Evolutionary conservation across 306 rosid species (phyloP), one percentile per base, ranked within the genome.

Genomic region (Delonix regia): DNA sequence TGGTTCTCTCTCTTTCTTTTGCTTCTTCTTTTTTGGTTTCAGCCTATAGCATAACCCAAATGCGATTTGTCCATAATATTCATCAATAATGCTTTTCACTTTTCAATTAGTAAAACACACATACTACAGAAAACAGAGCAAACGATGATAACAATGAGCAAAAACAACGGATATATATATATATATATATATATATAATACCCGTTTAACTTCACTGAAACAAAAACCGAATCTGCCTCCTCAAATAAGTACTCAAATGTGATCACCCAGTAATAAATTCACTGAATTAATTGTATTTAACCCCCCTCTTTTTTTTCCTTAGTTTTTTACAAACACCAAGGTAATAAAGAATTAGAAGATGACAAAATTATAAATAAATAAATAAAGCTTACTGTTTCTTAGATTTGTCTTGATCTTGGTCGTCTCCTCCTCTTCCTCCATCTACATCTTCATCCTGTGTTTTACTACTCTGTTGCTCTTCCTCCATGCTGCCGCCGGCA

Each of bases 1-100:
- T 24, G 97, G 88, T 15, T 87, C 94, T 71, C 87, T 83, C 85
- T 81, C 84, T 89, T 82, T 89, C 82, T 88, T 92, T 21, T 84
- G 90, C 45, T 87, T 88, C 90, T 91, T 95, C 96, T 90, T 94
- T 56, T 85, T 95, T 22, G 88, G 85, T 49, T 89, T 91, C 89
- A 89, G 33, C 84, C 98, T 92, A 47, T 0, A 21, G 0, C 19
- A 42, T 1, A 61, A 67, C 18, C 79, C 52, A 69, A 19, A 69
- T 19, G 18, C 14, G 33, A 30, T 52, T 49, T 52, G 47, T 48
- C 5, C 55, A 38, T 6, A 53, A 22, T 16, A 0, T 1, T 7
- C 10, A 14, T 15, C 16, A 21, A 72, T 63, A 49, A 49, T 30
- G 52, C 16, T 45, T 9, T 11, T 27, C 14, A 2, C 22, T 16